Evolutionary conservation across 352 stramenopile genomes (phyloP).

Genomic region (Globisporangium iwayamae): DNA sequence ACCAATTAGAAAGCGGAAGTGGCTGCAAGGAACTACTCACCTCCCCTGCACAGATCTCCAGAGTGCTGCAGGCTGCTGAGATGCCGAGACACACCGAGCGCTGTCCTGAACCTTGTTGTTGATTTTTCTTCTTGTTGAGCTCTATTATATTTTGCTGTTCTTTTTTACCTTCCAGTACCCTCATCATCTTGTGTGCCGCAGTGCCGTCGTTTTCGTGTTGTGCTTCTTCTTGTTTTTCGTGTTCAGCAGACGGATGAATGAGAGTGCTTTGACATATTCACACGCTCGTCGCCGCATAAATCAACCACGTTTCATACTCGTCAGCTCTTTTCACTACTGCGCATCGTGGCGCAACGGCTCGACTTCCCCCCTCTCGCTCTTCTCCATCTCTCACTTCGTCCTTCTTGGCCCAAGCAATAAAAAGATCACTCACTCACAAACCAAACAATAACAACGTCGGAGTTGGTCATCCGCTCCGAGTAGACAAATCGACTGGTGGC

Average conservation of each 20-base stretch:
- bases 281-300: slow-evolving; percentile 10
- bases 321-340: slow-evolving; percentile 1
- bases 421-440: slow-evolving; percentile 22
- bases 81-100: background rate
- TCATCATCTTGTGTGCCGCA: background rate
- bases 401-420: slow-evolving; percentile 18
- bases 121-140: slow-evolving; percentile 12
- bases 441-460: slow-evolving; percentile 16
- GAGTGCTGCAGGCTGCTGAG: background rate
- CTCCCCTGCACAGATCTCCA: background rate
- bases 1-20: background rate
- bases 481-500: slow-evolving; percentile 1
- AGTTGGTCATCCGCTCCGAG: slow-evolving; percentile 14
- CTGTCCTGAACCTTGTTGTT: background rate
- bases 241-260: background rate
- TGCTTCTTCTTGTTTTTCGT: slow-evolving; percentile 9
- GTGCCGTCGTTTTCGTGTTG: background rate
- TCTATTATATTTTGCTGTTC: slow-evolving; percentile 17
- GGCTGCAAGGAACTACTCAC: background rate
- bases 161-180: slow-evolving; percentile 6
- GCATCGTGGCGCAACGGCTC: slow-evolving; percentile 1
- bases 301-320: slow-evolving; percentile 5
- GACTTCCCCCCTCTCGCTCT: background rate
- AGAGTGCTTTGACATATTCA: slow-evolving; percentile 17
- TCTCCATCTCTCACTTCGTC: slow-evolving; percentile 9